Conservation (phyloP, 2,329 filamentous ascomycete genomes). For the Colletotrichum shisoi region DNA sequence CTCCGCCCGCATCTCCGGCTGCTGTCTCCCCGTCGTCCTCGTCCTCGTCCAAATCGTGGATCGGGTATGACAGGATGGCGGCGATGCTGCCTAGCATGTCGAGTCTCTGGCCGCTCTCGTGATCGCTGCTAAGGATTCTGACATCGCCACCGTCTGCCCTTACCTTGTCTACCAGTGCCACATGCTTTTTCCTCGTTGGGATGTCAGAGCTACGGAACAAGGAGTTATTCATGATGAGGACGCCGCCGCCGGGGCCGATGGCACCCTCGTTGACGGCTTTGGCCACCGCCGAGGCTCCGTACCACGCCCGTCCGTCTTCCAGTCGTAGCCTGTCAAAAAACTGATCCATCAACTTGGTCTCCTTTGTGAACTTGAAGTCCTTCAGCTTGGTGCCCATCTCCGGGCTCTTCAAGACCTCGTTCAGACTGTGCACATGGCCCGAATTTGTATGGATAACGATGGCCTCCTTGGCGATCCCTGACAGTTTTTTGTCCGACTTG, state of each 20-base stretch:
- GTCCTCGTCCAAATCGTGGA: slow-evolving; percentile 80
- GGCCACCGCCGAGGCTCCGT: slow-evolving; percentile 83
- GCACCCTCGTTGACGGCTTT: slow-evolving; percentile 86
- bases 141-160: slow-evolving; percentile 86
- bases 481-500: slow-evolving; percentile 72
- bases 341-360: slow-evolving; percentile 83
- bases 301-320: slow-evolving; percentile 90
- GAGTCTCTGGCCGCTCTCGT: slow-evolving; percentile 88
- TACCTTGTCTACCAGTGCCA: slow-evolving; percentile 87
- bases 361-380: slow-evolving; percentile 86
- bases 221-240: slow-evolving; percentile 84
- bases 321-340: slow-evolving; percentile 79
- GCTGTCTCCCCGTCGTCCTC: slow-evolving; percentile 45
- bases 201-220: slow-evolving; percentile 87
- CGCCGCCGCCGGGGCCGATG: slow-evolving; percentile 84
- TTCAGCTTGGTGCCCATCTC: slow-evolving; percentile 79
- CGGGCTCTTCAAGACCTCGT: slow-evolving; percentile 83
- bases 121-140: slow-evolving; percentile 87
- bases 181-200: slow-evolving; percentile 78
- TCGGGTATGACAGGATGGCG: slow-evolving; percentile 87
- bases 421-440: slow-evolving; percentile 84
- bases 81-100: slow-evolving; percentile 87
- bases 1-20: slow-evolving; percentile 17
- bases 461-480: slow-evolving; percentile 66
- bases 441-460: slow-evolving; percentile 84